Base-by-base conservation (phyloP, 495 filamentous ascomycete genomes). In the Gamarada debralockiae region DNA sequence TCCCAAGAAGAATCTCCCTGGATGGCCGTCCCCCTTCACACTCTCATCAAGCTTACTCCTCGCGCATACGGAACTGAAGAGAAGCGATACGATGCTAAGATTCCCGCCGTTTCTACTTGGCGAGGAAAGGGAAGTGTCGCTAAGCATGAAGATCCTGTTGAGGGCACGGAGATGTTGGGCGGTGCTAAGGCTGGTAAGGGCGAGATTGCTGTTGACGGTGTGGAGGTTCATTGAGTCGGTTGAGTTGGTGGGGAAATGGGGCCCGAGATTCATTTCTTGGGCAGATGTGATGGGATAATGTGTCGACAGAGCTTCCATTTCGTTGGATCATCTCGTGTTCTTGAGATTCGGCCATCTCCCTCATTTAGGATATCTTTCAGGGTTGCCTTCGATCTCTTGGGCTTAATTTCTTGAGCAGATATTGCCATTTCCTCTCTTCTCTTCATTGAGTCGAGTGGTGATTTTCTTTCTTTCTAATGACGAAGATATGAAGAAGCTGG, bases 11-110 rank as follows among this genome's bases (percentile, higher is more conserved):
- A 85, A 65, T 90, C 85, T 48, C 93, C 93, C n/a, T 98, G 93
- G 93, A 95, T 97, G 84, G 90, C 76, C 37, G 88, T 92, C 3
- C 93, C 93, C 3, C 78, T 98, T 39, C 93, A 98, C 67, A 96
- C 90, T 9, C 72, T 98, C 23, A 97, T 98, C 68, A 96, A 96
- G 72, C 76, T 98, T 44, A 97, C 93, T 13, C 93, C 93, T 5
- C 81, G 85, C 39, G 93, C 93, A n/a, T 98, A 97, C 62, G 83
- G 84, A 23, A 98, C 93, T 6, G 81, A 92, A 45, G 87, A 96
- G 61, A 80, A 95, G 67, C 77, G 85, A 20, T 63, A 89, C 90
- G 65, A 86, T 82, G 66, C 92, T 14, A 86, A 93, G 63, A 96
- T 98, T 55, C 86, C 87, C 21, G 93, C 93, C 17, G 93, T 98